Evolutionary conservation across 441 rosid genomes (phyloP).

Genomic region (Pelargonium fulgidum): DNA sequence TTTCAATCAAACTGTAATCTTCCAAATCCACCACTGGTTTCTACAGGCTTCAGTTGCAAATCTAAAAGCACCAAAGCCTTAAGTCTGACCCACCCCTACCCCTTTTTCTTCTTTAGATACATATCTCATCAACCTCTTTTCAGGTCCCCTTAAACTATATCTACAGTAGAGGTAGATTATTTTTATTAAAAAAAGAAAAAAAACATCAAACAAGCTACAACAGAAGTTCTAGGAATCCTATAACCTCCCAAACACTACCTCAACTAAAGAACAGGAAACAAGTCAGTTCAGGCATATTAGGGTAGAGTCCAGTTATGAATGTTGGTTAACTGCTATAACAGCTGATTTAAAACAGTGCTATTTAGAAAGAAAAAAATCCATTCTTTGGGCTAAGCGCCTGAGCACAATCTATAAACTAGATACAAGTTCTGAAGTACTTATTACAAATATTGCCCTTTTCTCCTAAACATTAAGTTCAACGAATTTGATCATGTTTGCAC

Average conservation of each 20-base stretch:
- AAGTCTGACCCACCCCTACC: no score
- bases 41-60: no score
- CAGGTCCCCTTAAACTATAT: no score
- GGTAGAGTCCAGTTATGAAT: no score
- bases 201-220: background rate
- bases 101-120: no score
- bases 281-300: background rate
- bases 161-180: background rate
- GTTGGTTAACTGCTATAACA: background rate
- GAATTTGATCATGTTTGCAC: background rate
- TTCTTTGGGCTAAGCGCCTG: background rate
- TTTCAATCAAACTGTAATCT: no score
- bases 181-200: no score
- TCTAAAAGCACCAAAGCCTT: no score
- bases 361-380: background rate
- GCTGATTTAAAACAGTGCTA: background rate
- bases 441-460: background rate
- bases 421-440: background rate
- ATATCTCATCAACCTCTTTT: no score
- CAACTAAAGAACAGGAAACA: background rate
- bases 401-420: background rate
- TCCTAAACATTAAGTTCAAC: background rate
- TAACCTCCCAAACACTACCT: background rate
- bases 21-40: no score
- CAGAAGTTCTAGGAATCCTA: background rate